A percentile compares a stretch with the other conserved stretches of the same genome.
Conservation (phyloP, 2,329 filamentous ascomycete species). For the Zymoseptoria crescenta region DNA sequence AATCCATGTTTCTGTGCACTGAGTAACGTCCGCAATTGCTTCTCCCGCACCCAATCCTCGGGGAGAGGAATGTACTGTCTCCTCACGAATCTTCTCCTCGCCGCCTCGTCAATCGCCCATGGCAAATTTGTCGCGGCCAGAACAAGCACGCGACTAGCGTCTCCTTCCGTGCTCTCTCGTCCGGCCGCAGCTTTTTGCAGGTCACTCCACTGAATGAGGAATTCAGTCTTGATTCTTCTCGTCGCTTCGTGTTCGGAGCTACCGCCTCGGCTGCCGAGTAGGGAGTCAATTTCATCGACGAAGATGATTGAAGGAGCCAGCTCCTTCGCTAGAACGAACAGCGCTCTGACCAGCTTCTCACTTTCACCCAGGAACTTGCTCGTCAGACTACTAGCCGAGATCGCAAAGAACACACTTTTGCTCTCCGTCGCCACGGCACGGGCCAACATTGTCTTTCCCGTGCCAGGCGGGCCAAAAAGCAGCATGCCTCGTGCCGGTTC, state of each 20-base stretch:
- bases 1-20: conserved; percentile 82
- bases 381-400: conserved; percentile 87
- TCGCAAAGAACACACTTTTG: conserved; percentile 91
- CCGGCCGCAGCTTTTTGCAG: conserved; percentile 86
- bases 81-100: conserved; percentile 79
- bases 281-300: conserved; percentile 93
- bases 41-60: conserved; percentile 69
- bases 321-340: conserved; percentile 82
- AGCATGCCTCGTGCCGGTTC: conserved; percentile 94
- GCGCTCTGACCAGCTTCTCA: conserved; percentile 87
- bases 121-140: conserved; percentile 92
- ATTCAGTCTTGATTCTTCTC: conserved; percentile 91
- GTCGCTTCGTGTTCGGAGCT: conserved; percentile 88
- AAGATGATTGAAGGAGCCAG: conserved; percentile 95
- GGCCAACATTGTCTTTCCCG: conserved; percentile 96
- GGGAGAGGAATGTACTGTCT: conserved; percentile 94
- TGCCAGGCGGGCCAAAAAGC: conserved; percentile 93
- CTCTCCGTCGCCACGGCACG: conserved; percentile 92
- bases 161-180: conserved; percentile 61
- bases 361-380: conserved; percentile 95
- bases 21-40: conserved; percentile 70
- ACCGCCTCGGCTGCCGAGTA: conserved; percentile 75
- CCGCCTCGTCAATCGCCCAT: conserved; percentile 97
- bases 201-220: conserved; percentile 95
- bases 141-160: conserved; percentile 82